A percentile compares a stretch with the other conserved stretches of the same genome.
These are phyloP conservation scores for Prunus mume DNA, from an alignment of 306 rosid species.

Conservation along the genomic window DNA sequence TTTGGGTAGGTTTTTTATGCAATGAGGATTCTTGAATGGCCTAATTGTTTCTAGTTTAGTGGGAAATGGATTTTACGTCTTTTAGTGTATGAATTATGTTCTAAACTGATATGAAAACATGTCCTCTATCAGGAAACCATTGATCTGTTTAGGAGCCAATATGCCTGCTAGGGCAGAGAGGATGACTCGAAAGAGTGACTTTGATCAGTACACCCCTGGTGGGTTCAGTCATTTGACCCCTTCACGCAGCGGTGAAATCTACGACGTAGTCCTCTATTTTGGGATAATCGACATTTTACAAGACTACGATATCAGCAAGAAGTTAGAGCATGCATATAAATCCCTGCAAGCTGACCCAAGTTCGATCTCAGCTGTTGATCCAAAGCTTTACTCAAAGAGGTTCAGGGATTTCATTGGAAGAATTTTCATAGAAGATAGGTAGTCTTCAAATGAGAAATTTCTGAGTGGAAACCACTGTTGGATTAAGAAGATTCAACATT, in stretches of 20 bases:
- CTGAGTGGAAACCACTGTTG: neutral
- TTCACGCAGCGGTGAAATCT: slow-evolving; percentile 61
- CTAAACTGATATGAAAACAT: slow-evolving; percentile 3
- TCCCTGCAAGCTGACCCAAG: slow-evolving; percentile 82
- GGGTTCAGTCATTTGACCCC: slow-evolving; percentile 69
- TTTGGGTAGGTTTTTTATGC: neutral
- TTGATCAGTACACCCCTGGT: slow-evolving; percentile 67
- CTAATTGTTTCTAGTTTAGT: neutral
- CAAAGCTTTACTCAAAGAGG: slow-evolving; percentile 89
- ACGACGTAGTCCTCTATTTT: slow-evolving; percentile 74
- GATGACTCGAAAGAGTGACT: slow-evolving; percentile 78
- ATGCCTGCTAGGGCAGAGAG: slow-evolving; percentile 97
- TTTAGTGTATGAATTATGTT: neutral
- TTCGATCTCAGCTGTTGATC: slow-evolving; percentile 96
- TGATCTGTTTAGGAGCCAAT: slow-evolving; percentile 92
- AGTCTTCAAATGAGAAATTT: neutral
- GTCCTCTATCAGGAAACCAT: slow-evolving; percentile 58
- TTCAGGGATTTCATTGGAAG: slow-evolving; percentile 88
- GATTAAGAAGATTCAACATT: slow-evolving; percentile 20
- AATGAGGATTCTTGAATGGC: no score
- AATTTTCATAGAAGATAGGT: slow-evolving; percentile 78
- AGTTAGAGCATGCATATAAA: slow-evolving; percentile 92
- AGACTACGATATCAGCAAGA: slow-evolving; percentile 93
- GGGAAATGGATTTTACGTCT: neutral
- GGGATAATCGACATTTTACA: slow-evolving; percentile 96